Conservation (phyloP, 139 green algal genomes). For the Axilococcus clingmanii region DNA sequence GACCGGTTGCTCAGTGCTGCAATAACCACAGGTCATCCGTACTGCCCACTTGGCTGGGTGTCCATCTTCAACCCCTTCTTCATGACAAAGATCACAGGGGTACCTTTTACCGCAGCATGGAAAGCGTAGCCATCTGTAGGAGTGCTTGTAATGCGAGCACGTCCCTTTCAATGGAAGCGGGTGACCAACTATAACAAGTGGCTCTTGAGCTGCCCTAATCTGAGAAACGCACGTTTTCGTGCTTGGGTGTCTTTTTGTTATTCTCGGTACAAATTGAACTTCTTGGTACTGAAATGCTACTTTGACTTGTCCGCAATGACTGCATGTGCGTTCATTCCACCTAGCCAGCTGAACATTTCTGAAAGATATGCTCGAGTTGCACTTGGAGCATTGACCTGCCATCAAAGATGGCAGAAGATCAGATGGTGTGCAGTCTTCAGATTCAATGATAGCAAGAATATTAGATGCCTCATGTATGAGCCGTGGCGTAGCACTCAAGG, state of each 20-base stretch:
- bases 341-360: slow-evolving; percentile 9
- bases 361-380: slow-evolving; percentile 18
- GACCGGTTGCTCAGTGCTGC: slow-evolving; percentile 26
- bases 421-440: slow-evolving; percentile 13
- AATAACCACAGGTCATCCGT: slow-evolving; percentile 39
- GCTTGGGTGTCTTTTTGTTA: background rate
- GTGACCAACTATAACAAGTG: slow-evolving; percentile 13
- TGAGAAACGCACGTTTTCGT: no score
- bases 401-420: slow-evolving; percentile 35
- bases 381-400: slow-evolving; percentile 31
- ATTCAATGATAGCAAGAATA: slow-evolving; percentile 18
- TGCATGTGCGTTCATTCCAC: slow-evolving; percentile 18
- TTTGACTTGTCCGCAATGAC: slow-evolving; percentile 5
- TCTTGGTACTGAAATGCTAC: slow-evolving; percentile 13
- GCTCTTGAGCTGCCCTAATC: background rate
- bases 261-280: slow-evolving; percentile 2
- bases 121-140: slow-evolving; percentile 65
- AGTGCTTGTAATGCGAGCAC: slow-evolving; percentile 64
- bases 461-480: slow-evolving; percentile 34
- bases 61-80: slow-evolving; percentile 31
- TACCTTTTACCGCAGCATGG: slow-evolving; percentile 57
- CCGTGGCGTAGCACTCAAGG: slow-evolving; percentile 8
- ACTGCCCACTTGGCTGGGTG: slow-evolving; percentile 35
- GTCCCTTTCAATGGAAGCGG: slow-evolving; percentile 48
- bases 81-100: slow-evolving; percentile 38